A percentile compares a stretch with the other conserved stretches of the same genome.
phyloP scores from a whole-genome alignment of 306 rosid genomes.

The Medicago truncatula region DNA sequence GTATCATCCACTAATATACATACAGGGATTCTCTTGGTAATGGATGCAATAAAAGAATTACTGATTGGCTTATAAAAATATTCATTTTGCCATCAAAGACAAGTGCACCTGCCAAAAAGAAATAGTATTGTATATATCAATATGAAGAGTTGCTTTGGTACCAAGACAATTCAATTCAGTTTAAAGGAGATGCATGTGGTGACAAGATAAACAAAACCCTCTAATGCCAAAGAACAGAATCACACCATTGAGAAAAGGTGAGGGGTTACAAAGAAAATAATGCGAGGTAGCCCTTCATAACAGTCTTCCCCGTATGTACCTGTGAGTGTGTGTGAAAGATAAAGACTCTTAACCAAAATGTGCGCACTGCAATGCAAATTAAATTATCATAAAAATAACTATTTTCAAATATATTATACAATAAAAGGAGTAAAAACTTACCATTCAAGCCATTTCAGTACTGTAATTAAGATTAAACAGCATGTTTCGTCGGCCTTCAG shows the following conservation, averaged over 20 bases:
- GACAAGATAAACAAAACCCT: not conserved
- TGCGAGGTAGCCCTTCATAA: not conserved
- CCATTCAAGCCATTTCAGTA: conserved; percentile 59
- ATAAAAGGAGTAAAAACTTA: conserved; percentile 36
- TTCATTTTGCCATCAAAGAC: conserved; percentile 37
- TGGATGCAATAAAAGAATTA: conserved; percentile 35
- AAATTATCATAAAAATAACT: conserved; percentile 7
- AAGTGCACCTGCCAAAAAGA: conserved; percentile 50
- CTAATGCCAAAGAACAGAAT: not conserved
- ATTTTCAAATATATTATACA: not conserved
- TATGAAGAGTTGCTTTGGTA: not conserved
- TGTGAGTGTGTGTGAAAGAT: conserved; percentile 5
- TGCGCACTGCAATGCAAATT: conserved; percentile 1
- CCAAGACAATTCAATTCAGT: not conserved
- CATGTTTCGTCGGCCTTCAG: conserved; percentile 62
- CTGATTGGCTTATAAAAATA: conserved; percentile 34
- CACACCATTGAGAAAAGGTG: not conserved
- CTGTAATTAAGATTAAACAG: conserved; percentile 72
- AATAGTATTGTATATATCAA: conserved; percentile 20
- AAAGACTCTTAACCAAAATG: conserved; percentile 22
- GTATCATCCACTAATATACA: conserved; percentile 64
- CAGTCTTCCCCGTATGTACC: not conserved
- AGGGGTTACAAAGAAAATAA: not conserved
- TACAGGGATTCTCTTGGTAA: conserved; percentile 40
- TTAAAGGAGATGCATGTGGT: conserved; percentile 15